These are phyloP conservation scores for Wallacemonas sp. DNA, from an alignment of 208 protist genomes.

Conservation along the genomic window DNA sequence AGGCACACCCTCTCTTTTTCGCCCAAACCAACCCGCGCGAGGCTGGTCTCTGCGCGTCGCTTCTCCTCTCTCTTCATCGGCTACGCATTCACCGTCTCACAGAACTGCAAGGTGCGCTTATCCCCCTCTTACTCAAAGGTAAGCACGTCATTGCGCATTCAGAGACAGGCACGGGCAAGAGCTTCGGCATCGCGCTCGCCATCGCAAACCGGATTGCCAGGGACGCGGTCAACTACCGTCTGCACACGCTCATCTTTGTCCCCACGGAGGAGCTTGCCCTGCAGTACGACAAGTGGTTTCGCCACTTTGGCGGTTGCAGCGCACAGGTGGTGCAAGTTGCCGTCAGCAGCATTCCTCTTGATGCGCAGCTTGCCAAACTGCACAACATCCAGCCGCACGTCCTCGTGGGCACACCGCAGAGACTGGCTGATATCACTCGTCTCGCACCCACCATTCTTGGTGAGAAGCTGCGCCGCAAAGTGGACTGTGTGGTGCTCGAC, in stretches of 20 bases:
- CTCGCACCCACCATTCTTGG: slow-evolving; percentile 68
- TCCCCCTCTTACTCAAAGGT: slow-evolving; percentile 83
- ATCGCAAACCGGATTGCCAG: slow-evolving; percentile 84
- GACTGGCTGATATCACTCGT: slow-evolving; percentile 70
- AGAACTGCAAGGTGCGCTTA: slow-evolving; percentile 84
- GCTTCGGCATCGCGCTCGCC: slow-evolving; percentile 87
- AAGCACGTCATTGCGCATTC: slow-evolving; percentile 90
- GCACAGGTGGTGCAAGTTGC: slow-evolving; percentile 80
- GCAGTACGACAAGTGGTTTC: slow-evolving; percentile 91
- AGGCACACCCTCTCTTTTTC: slow-evolving; percentile 85
- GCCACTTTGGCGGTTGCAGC: slow-evolving; percentile 78
- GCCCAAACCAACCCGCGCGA: slow-evolving; percentile 66
- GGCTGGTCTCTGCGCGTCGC: slow-evolving; percentile 71
- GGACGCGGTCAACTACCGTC: slow-evolving; percentile 82
- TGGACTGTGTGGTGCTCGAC: slow-evolving; percentile 90
- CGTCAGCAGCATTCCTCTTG: slow-evolving; percentile 73
- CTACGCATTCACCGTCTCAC: slow-evolving; percentile 76
- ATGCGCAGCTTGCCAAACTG: slow-evolving; percentile 74
- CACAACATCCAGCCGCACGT: slow-evolving; percentile 92
- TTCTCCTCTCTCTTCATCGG: slow-evolving; percentile 66
- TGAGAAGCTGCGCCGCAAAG: slow-evolving; percentile 84
- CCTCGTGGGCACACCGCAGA: slow-evolving; percentile 84
- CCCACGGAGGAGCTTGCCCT: slow-evolving; percentile 84
- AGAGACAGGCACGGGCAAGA: slow-evolving; percentile 89
- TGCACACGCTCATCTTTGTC: slow-evolving; percentile 87